Evolutionary conservation across 1,284 basidiomycete species (phyloP).

Genomic region (Heliocybe sulcata): DNA sequence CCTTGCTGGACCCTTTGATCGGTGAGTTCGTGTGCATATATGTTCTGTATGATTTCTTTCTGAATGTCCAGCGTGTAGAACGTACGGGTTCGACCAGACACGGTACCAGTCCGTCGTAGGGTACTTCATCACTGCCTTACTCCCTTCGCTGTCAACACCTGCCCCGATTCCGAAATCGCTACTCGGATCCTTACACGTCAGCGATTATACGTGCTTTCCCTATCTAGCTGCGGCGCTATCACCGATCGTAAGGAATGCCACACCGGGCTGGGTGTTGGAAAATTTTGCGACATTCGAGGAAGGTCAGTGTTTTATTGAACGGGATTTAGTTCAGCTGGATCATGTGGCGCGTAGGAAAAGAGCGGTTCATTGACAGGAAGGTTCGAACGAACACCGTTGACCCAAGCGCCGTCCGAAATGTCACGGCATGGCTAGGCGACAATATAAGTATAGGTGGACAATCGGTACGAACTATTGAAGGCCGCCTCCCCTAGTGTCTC

Average conservation of each 20-base stretch:
- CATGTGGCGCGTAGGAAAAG: background rate
- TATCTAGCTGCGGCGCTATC: background rate
- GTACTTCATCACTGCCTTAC: slow-evolving; percentile 2
- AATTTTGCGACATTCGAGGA: slow-evolving; percentile 3
- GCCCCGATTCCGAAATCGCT: slow-evolving; percentile 1
- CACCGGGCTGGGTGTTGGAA: background rate
- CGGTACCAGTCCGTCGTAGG: slow-evolving; percentile 6
- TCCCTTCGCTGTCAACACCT: background rate
- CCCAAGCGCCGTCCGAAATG: slow-evolving; percentile 2
- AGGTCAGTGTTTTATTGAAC: background rate
- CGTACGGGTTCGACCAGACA: slow-evolving; percentile 8
- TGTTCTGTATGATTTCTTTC: background rate
- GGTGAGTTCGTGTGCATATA: too few species aligned
- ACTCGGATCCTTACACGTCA: background rate
- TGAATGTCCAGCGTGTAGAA: background rate
- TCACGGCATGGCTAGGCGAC: slow-evolving; percentile 6
- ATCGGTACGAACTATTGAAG: slow-evolving; percentile 3
- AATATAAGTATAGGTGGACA: slow-evolving; percentile 3
- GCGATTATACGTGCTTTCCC: slow-evolving; percentile 3
- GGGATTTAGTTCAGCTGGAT: background rate
- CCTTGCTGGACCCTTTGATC: slow-evolving; percentile 7
- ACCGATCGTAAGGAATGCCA: background rate
- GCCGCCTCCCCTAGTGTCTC: background rate
- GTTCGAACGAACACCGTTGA: slow-evolving; percentile 7
- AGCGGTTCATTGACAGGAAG: background rate